Evolutionary conservation across 2,329 filamentous ascomycete species (phyloP), one percentile per base, ranked within the genome.

Genomic region (Penicillium glabrum): DNA sequence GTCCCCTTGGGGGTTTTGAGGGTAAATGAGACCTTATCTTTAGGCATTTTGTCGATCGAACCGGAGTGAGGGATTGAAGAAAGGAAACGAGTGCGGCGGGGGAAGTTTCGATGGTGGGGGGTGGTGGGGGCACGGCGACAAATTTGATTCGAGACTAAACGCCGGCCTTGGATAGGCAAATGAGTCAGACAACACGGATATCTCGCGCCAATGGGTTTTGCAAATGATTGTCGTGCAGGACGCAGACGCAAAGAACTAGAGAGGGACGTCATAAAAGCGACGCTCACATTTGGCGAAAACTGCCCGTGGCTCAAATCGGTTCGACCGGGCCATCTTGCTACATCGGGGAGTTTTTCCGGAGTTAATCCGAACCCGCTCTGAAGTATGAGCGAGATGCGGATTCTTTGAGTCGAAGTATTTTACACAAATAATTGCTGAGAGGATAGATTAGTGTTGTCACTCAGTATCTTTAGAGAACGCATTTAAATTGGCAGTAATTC

Each of bases 1-100:
- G 91, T 96, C 66, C 92, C 91, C 83, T 96, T 96, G 61, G 91
- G 90, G 70, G 89, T 90, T 82, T 96, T 96, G 72, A 96, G 83
- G 76, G 87, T 86, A 76, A 89, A 87, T 53, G 72, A 63, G 29
- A 68, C 57, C 69, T 79, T 79, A 26, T 76, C 72, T 64, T 77
- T 77, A 57, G 61, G 64, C 64, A 69, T 69, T 54, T 62, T 61
- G 37, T 62, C 57, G 59, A 61, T 63, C 57, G 52, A 9, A 41
- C 44, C 51, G 59, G 54, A 59, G 54, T 39, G 58, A 56, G 59
- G 55, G 51, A 51, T 61, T 56, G 63, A 61, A 46, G 61, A 66
- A 63, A 65, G 65, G 57, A 58, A 65, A 53, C 62, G 64, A 64
- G 58, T 57, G 63, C 64, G 61, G 64, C 62, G 64, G 63, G 61